Conservation (phyloP, 2,329 filamentous ascomycete species). For the Colletotrichum scovillei region DNA sequence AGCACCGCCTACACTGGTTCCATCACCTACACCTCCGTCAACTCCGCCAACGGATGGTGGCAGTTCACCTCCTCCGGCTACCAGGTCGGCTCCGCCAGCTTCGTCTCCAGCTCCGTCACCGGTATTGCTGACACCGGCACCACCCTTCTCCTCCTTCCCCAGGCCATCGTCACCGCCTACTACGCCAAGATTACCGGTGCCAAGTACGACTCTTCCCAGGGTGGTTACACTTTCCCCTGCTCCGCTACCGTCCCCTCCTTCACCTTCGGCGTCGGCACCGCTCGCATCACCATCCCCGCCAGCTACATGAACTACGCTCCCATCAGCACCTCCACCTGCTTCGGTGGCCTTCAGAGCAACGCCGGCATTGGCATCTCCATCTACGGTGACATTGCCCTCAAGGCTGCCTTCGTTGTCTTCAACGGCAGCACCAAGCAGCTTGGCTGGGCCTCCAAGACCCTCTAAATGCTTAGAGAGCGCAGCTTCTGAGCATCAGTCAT, state of each 20-base stretch:
- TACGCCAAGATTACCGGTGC: conserved; percentile 40
- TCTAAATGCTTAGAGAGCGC: conserved; percentile 4
- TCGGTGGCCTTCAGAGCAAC: conserved; percentile 67
- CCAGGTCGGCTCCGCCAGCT: conserved; percentile 36
- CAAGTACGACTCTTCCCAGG: conserved; percentile 38
- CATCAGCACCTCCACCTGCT: conserved; percentile 61
- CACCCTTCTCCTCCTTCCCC: conserved; percentile 42
- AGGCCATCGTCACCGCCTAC: conserved; percentile 39
- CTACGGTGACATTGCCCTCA: conserved; percentile 73
- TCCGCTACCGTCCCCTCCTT: conserved; percentile 54
- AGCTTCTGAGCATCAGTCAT: not conserved
- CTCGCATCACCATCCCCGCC: conserved; percentile 57
- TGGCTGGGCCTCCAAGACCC: conserved; percentile 50
- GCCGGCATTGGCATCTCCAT: conserved; percentile 56
- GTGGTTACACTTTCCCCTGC: conserved; percentile 56
- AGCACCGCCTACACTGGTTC: conserved; percentile 63
- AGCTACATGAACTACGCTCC: conserved; percentile 55
- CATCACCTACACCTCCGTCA: conserved; percentile 67
- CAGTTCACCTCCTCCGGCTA: conserved; percentile 55
- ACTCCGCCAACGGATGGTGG: conserved; percentile 72
- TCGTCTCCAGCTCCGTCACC: conserved; percentile 32
- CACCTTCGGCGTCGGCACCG: conserved; percentile 53
- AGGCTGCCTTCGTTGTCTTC: conserved; percentile 71
- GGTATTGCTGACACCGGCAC: conserved; percentile 43
- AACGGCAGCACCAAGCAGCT: conserved; percentile 53